A percentile compares a stretch with the other conserved stretches of the same genome.
Conservation (phyloP, 345 rosid species). For the Melaleuca alternifolia region DNA sequence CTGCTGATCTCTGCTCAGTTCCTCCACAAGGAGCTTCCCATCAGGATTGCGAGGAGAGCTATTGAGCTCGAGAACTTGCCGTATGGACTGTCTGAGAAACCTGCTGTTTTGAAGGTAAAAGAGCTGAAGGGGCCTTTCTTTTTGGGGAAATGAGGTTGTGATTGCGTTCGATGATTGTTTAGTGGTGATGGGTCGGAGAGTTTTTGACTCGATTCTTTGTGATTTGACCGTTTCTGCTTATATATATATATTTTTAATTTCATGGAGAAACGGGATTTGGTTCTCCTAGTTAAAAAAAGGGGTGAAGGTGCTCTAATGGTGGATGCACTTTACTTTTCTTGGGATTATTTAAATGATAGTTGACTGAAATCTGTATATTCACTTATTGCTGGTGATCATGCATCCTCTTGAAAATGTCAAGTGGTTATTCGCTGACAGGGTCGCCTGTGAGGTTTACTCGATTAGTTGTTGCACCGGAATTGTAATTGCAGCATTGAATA, state of each 20-base stretch:
- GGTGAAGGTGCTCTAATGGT: not conserved
- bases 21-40: slow-evolving; percentile 82
- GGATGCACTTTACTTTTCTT: not conserved
- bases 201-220: not conserved
- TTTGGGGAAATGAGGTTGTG: not conserved
- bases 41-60: slow-evolving; percentile 74
- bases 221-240: not conserved
- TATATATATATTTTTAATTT: not conserved
- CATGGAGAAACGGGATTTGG: not conserved
- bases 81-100: slow-evolving; percentile 68
- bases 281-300: not conserved
- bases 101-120: slow-evolving; percentile 59
- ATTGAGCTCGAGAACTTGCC: slow-evolving; percentile 78
- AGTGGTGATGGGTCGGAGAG: not conserved
- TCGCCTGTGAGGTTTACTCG: not conserved
- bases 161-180: not conserved
- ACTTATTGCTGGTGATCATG: not conserved
- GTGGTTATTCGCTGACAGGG: not conserved
- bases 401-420: not conserved
- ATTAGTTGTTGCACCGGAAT: not conserved
- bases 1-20: slow-evolving; percentile 77
- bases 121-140: not conserved
- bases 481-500: not conserved
- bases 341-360: not conserved
- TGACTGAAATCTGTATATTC: not conserved